Conservation (phyloP, 1,284 basidiomycete genomes). For the Trichosporon sp. region DNA sequence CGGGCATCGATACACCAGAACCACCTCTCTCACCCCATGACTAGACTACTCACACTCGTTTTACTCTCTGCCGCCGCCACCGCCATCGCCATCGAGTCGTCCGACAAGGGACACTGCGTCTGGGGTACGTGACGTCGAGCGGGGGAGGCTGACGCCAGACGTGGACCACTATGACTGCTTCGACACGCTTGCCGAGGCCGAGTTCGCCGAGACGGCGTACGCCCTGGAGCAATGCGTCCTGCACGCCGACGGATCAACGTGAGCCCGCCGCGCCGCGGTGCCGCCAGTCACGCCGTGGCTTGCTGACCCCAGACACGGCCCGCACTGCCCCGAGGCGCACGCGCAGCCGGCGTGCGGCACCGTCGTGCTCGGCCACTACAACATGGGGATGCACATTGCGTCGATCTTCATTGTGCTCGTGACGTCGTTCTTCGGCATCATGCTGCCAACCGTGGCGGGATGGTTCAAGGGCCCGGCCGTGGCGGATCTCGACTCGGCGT, state of each 20-base stretch:
- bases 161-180: not conserved
- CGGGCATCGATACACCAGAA: not conserved
- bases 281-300: not conserved
- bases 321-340: constrained; percentile 38
- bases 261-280: not conserved
- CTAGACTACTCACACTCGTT: not conserved
- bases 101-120: not conserved
- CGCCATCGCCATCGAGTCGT: not conserved
- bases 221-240: not conserved
- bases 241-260: constrained; percentile 4
- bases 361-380: constrained; percentile 37
- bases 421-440: constrained; percentile 41
- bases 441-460: constrained; percentile 40
- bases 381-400: constrained; percentile 50
- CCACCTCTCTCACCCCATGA: not conserved
- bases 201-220: not conserved
- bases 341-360: constrained; percentile 37
- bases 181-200: not conserved
- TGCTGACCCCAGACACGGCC: constrained; percentile 35
- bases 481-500: constrained; percentile 16
- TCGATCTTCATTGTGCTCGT: constrained; percentile 50
- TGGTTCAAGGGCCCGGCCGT: constrained; percentile 18
- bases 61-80: not conserved
- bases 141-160: not conserved
- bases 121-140: not conserved